Conservation (phyloP, 140 eudicot genomes). For the Flaveria floridana region DNA sequence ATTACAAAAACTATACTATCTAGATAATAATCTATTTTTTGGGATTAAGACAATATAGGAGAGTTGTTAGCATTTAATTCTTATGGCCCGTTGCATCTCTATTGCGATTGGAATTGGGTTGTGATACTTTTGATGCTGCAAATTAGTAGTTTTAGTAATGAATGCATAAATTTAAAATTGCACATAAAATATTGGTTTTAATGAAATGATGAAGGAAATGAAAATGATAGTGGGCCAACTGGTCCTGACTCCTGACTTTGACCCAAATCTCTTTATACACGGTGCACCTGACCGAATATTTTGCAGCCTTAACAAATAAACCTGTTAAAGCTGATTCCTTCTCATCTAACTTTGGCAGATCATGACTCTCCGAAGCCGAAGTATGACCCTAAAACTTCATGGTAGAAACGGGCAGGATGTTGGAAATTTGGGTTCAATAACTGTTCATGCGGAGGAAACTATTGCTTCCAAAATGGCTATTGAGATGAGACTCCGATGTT, state of each 20-base stretch:
- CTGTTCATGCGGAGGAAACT: conserved; percentile 86
- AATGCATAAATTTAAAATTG: background rate
- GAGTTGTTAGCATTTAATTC: background rate
- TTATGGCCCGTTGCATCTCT: background rate
- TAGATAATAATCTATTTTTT: background rate
- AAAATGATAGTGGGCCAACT: background rate
- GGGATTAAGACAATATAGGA: background rate
- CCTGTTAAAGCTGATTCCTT: background rate
- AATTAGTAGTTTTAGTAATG: background rate
- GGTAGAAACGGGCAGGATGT: conserved; percentile 39
- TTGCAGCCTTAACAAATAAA: background rate
- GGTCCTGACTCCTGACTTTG: background rate
- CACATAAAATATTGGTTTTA: background rate
- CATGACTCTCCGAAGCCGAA: conserved; percentile 56
- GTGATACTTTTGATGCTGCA: background rate
- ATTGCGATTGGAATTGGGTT: background rate
- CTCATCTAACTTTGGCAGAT: conserved; percentile 48
- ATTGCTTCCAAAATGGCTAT: conserved; percentile 66
- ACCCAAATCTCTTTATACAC: background rate
- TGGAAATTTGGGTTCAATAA: conserved; percentile 58
- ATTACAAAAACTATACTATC: background rate
- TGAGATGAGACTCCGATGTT: conserved; percentile 67
- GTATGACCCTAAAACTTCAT: conserved; percentile 67
- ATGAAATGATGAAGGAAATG: background rate
- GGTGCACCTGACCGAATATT: background rate